Evolutionary conservation across 2,329 filamentous ascomycete genomes (phyloP), one percentile per base, ranked within the genome.

Genomic region (Ophiostoma himal-ulmi): DNA sequence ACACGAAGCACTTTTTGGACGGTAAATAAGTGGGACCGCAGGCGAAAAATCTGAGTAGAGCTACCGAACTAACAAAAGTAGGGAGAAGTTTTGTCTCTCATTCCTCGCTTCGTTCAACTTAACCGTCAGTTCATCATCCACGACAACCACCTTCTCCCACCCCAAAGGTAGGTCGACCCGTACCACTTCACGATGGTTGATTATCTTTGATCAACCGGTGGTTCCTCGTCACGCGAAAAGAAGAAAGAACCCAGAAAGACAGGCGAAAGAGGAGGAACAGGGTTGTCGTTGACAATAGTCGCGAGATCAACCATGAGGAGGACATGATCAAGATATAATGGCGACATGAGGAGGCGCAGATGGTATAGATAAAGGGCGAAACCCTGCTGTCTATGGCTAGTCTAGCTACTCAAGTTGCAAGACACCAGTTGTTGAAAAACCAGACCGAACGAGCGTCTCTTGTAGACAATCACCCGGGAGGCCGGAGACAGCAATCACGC

Each of bases 401-500:
- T 41, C 62, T 14, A 37, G 62, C 62, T 26, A 65, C 36, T 62
- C 54, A 26, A 13, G 10, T 39, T 52, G 67, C 48, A 44, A 30
- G 41, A 68, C 36, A 68, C 52, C 67, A 60, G 52, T 62, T 60
- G 60, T 66, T 66, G 60, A 67, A 44, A 67, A 39, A 37, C 66
- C 68, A 41, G 68, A 65, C 20, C 44, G 69, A 44, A 44, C 68
- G 70, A 36, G 48, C 70, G 65, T 68, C 57, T 67, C 65, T 67
- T 22, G 65, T 67, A 67, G 65, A 67, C 65, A 44, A 67, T 67
- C 65, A 67, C 39, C 65, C 65, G 65, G 37, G 84, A 84, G 86
- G 85, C 85, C 79, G 84, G 84, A 83, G 83, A 83, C 83, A 86
- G 84, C 85, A 89, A 89, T 89, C 87, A 81, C 22, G 52, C 54